Conservation (phyloP, 352 stramenopile species). For the Phytophthora meadii region DNA sequence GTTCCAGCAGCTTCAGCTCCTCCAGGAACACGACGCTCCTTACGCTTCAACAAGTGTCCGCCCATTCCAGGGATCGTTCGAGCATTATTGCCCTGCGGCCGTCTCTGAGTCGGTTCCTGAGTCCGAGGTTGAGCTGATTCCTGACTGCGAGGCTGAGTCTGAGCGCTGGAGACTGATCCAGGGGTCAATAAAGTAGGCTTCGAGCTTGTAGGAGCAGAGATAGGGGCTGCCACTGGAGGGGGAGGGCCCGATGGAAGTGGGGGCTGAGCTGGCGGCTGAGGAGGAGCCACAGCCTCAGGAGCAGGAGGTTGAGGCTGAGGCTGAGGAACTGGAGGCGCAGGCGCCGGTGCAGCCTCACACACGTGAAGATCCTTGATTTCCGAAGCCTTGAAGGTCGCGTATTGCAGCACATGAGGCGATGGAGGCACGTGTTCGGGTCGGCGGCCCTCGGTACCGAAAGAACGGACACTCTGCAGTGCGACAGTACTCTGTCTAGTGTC, state of each 20-base stretch:
- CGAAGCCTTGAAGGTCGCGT: conserved; percentile 81
- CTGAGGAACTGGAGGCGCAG: conserved; percentile 25
- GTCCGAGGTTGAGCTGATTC: conserved; percentile 10
- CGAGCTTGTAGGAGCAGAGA: conserved; percentile 18
- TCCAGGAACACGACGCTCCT: conserved; percentile 68
- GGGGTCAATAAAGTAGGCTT: conserved; percentile 63
- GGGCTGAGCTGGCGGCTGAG: conserved; percentile 23
- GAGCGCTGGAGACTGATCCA: conserved; percentile 51
- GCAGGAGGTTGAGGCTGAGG: conserved; percentile 17
- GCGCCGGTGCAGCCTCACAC: conserved; percentile 68
- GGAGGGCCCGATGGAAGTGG: conserved; percentile 32
- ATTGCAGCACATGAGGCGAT: conserved; percentile 80
- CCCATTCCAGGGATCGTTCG: conserved; percentile 87
- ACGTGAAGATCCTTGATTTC: conserved; percentile 90
- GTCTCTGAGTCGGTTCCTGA: conserved; percentile 28
- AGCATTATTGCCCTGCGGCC: conserved; percentile 25
- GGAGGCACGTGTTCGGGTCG: conserved; percentile 75
- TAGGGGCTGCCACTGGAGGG: conserved; percentile 10
- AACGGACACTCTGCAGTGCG: conserved; percentile 80
- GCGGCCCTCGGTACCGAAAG: conserved; percentile 86
- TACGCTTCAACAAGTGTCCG: conserved; percentile 79
- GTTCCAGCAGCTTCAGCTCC: conserved; percentile 19
- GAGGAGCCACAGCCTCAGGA: too few relatives aligned
- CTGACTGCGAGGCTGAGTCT: conserved; percentile 20
- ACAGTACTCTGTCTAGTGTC: conserved; percentile 87